A percentile compares a stretch with the other conserved stretches of the same genome.
These are phyloP conservation scores for Lolium multiflorum DNA, from an alignment of 176 grass and related monocot genomes.

Conservation along the genomic window DNA sequence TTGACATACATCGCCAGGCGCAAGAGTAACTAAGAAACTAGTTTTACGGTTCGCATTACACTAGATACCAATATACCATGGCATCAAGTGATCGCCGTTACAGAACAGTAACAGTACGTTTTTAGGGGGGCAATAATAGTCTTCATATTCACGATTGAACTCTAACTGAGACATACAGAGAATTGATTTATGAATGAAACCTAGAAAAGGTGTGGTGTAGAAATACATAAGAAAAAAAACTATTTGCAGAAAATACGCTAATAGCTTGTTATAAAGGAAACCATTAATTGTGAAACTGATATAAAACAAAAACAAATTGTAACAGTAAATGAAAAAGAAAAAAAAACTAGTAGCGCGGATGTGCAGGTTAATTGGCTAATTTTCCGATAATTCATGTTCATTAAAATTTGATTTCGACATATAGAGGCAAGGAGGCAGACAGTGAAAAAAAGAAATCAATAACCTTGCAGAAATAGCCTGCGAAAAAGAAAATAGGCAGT, in stretches of 20 bases:
- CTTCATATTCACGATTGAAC: background rate
- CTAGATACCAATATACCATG: constrained; percentile 23
- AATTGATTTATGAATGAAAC: background rate
- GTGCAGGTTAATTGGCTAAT: background rate
- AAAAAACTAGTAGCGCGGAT: background rate
- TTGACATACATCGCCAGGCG: background rate
- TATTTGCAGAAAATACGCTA: background rate
- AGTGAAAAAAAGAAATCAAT: constrained; percentile 9
- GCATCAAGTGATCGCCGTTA: constrained; percentile 1
- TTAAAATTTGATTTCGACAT: background rate
- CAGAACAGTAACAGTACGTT: background rate
- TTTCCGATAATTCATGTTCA: constrained; percentile 13
- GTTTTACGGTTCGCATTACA: background rate
- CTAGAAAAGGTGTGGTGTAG: background rate
- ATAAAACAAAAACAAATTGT: background rate
- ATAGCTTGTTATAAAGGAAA: constrained; percentile 15
- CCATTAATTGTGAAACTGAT: background rate
- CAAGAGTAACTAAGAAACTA: background rate
- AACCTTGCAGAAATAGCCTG: constrained; percentile 30
- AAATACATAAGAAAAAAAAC: background rate
- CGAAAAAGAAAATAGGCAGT: constrained; percentile 26
- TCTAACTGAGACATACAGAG: constrained; percentile 13
- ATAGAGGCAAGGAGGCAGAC: background rate
- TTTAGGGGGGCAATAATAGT: background rate
- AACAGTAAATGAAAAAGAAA: background rate